Evolutionary conservation across 352 stramenopile species (phyloP).

Genomic region (Thalassiosira hispida): DNA sequence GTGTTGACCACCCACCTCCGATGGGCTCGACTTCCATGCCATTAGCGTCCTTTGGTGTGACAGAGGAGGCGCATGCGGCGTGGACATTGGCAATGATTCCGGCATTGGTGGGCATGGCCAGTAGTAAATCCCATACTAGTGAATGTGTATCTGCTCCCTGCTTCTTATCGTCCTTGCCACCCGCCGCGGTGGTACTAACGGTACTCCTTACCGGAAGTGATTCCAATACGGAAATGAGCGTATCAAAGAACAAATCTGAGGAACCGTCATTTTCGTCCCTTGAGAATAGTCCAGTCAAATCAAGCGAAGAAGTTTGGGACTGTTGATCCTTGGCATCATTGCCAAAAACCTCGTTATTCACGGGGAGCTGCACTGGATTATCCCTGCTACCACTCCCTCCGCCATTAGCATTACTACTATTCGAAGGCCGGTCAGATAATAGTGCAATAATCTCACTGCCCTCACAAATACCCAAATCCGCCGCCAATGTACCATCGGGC

Average conservation of each 20-base stretch:
- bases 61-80: conserved; percentile 17
- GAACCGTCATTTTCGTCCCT: conserved; percentile 47
- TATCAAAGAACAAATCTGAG: conserved; percentile 76
- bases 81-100: conserved; percentile 65
- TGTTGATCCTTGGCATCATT: conserved; percentile 40
- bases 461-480: conserved; percentile 78
- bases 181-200: conserved; percentile 3
- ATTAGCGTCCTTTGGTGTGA: conserved; percentile 27
- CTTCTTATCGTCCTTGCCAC: conserved; percentile 10
- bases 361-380: background rate
- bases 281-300: conserved; percentile 77
- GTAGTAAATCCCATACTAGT: conserved; percentile 83
- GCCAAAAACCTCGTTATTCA: background rate
- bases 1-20: conserved; percentile 66
- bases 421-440: conserved; percentile 36
- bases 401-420: background rate
- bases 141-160: conserved; percentile 59
- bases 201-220: conserved; percentile 58
- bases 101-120: conserved; percentile 82
- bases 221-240: conserved; percentile 76
- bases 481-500: conserved; percentile 56
- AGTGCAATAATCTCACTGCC: conserved; percentile 70
- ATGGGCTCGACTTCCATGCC: conserved; percentile 74
- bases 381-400: conserved; percentile 1
- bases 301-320: conserved; percentile 25